These are phyloP conservation scores for Geotrichum reessii DNA, from an alignment of 1,139 yeast species.

Conservation along the genomic window DNA sequence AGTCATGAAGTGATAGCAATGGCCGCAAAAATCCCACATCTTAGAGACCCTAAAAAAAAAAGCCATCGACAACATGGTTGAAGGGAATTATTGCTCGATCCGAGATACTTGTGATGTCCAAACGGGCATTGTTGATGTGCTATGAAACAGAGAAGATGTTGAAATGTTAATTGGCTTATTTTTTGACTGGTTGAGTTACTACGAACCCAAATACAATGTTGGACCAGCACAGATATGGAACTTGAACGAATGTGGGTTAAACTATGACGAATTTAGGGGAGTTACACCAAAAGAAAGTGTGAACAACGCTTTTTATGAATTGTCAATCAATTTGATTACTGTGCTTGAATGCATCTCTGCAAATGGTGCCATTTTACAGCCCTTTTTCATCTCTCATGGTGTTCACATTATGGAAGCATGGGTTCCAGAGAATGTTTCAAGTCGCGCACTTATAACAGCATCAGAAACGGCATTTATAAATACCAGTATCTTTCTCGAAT, in stretches of 20 bases:
- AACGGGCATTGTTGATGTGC: not conserved
- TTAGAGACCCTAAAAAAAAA: not conserved
- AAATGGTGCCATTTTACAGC: not conserved
- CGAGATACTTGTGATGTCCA: not conserved
- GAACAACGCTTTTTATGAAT: not conserved
- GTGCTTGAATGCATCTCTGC: not conserved
- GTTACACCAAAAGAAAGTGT: not conserved
- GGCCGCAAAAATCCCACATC: not conserved
- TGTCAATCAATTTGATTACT: not conserved
- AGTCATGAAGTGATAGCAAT: not conserved
- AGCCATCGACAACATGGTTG: not conserved
- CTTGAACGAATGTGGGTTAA: constrained; percentile 6
- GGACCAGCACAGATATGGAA: not conserved
- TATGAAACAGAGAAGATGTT: not conserved
- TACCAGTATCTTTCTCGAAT: constrained; percentile 47
- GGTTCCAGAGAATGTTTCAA: constrained; percentile 36
- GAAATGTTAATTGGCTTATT: not conserved
- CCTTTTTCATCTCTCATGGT: constrained; percentile 1
- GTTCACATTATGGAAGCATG: constrained; percentile 4
- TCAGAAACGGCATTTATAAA: constrained; percentile 48
- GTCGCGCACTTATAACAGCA: constrained; percentile 41
- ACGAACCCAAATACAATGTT: not conserved
- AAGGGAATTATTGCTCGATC: not conserved
- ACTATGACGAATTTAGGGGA: not conserved
- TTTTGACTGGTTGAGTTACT: not conserved